phyloP scores from a whole-genome alignment of 2,329 filamentous ascomycete species.

The Niveomyces coronatus region DNA sequence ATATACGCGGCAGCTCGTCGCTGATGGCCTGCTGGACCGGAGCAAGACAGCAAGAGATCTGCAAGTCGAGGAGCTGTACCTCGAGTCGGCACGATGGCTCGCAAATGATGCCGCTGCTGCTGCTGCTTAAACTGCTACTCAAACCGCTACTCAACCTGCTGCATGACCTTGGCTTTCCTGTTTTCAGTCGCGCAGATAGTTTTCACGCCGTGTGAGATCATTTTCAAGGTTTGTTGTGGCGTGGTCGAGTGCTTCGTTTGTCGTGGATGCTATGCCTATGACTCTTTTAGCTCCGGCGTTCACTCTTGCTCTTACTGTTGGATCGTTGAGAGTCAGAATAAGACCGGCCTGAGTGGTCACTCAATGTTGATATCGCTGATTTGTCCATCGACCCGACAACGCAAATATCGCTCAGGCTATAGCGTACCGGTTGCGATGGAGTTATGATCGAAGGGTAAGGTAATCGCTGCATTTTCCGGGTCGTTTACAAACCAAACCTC shows the following conservation, averaged over 20 bases:
- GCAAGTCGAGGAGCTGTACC: neutral
- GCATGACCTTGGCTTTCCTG: neutral
- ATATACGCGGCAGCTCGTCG: neutral
- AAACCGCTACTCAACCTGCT: neutral
- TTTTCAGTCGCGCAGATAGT: neutral
- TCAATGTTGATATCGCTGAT: no score
- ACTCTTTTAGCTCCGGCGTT: neutral
- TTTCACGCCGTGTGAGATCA: neutral
- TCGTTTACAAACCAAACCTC: no score
- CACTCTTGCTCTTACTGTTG: no score
- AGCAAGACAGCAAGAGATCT: neutral
- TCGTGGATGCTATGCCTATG: neutral
- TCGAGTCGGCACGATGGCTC: neutral
- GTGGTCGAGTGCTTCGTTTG: neutral
- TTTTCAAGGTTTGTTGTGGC: neutral
- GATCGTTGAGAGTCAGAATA: no score
- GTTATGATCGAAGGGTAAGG: no score
- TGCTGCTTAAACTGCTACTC: no score
- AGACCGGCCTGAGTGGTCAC: no score
- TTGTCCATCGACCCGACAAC: no score
- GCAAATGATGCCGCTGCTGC: neutral
- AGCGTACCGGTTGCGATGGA: no score
- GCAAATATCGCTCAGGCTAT: no score
- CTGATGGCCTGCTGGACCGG: neutral
- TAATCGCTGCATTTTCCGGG: no score